Evolutionary conservation across 208 protist genomes (phyloP), one percentile per base, ranked within the genome.

Genomic region (Angomonas deanei): DNA sequence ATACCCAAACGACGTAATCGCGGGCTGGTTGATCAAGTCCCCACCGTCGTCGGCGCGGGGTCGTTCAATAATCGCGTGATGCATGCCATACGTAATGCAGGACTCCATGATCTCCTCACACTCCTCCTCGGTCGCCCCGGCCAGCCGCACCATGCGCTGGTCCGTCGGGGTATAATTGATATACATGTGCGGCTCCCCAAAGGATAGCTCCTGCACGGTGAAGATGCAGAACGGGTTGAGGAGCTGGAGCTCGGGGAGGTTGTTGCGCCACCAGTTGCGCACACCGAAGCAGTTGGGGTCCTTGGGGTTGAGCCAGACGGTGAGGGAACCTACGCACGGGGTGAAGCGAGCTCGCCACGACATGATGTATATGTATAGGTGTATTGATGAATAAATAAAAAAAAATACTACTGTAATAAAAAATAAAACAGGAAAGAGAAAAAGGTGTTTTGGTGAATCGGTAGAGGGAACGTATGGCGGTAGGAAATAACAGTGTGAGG

Each of bases 221-320:
- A 96, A 92, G 36, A 73, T 92, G 72, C 86, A 93, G 63, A 91
- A 92, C 6, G 90, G 90, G 49, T 93, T 96, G 5, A 96, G 78
- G 31, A 96, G 65, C 81, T 92, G 85, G 53, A 96, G 76, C 83
- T 96, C 90, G 0, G 90, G 86, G 46, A 96, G 72, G 61, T 96
- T 96, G 70, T 87, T 88, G 48, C 90, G 86, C 86, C 84, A 93
- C 90, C 86, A 96, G 72, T 93, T 93, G 56, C 90, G 86, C 49
- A 93, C 90, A 32, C 90, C 90, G 62, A 96, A 96, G 72, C 90
- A 96, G 71, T 91, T 91, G 2, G 90, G 90, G 64, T 96, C 90
- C 66, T 96, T 96, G 0, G 90, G 90, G 69, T 96, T 96, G n/a
- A 96, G 74, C 85, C 86, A 96, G 6, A 93, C 86, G 5, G 84